Percentiles rank a stretch among this genome's conserved stretches.
These are phyloP conservation scores for Amaranthus hypochondriacus DNA, from an alignment of 148 eudicot species.

Conservation along the genomic window DNA sequence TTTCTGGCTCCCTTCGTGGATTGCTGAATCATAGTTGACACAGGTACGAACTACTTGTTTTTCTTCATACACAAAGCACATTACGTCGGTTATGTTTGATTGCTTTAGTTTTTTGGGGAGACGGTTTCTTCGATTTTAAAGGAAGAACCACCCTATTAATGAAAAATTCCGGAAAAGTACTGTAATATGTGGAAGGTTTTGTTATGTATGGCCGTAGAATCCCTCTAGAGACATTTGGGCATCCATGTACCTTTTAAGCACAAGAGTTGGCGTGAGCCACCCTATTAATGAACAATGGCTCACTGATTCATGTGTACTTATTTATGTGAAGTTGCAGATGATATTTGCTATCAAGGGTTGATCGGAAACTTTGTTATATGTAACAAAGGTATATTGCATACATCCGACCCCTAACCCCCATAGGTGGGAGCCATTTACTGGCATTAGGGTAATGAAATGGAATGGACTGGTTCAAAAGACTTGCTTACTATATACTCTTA, in stretches of 20 bases:
- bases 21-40: constrained; percentile 46
- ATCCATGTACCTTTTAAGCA: neutral
- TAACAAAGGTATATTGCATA: too few relatives aligned
- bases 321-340: too few relatives aligned
- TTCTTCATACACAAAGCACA: neutral
- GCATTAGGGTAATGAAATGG: too few relatives aligned
- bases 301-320: neutral
- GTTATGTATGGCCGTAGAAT: neutral
- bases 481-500: too few relatives aligned
- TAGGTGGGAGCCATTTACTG: too few relatives aligned
- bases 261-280: neutral
- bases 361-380: too few relatives aligned
- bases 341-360: neutral
- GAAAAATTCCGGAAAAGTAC: neutral
- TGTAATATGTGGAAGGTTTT: too few relatives aligned
- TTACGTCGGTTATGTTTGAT: neutral
- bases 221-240: neutral
- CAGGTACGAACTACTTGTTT: constrained; percentile 19
- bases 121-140: neutral
- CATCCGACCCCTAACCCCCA: too few relatives aligned
- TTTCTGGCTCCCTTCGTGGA: constrained; percentile 49
- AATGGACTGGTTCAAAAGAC: too few relatives aligned
- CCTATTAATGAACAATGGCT: too few relatives aligned
- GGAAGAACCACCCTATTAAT: neutral
- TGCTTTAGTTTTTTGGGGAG: neutral